Percentiles rank a stretch among this genome's conserved stretches.
phyloP scores from a whole-genome alignment of 306 rosid species.

The Cucurbita ficifolia region DNA sequence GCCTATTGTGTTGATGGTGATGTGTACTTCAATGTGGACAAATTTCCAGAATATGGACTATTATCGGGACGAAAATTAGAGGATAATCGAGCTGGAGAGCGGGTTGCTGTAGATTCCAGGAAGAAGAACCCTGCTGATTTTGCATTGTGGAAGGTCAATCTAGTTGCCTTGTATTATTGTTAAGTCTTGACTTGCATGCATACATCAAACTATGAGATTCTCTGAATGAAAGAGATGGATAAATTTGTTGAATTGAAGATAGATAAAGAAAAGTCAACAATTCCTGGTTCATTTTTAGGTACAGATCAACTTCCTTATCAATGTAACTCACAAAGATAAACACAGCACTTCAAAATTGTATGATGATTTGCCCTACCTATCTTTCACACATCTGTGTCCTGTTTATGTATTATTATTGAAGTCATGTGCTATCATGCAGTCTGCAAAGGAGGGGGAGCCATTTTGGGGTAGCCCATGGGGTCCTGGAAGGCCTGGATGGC shows the following conservation, averaged over 20 bases:
- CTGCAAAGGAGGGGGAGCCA: slow-evolving; percentile 90
- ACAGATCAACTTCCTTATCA: neutral
- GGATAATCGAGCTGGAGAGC: slow-evolving; percentile 95
- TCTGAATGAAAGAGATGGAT: neutral
- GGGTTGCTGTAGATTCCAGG: slow-evolving; percentile 84
- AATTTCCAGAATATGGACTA: slow-evolving; percentile 72
- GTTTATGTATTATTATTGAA: slow-evolving; percentile 10
- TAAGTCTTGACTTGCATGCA: neutral
- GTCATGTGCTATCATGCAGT: slow-evolving; percentile 31
- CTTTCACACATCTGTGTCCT: neutral
- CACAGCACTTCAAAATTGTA: neutral
- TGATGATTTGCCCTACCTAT: neutral
- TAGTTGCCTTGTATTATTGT: neutral
- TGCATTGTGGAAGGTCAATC: slow-evolving; percentile 86
- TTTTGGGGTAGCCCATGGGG: slow-evolving; percentile 99
- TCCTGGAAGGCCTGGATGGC: slow-evolving; percentile 99
- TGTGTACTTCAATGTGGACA: slow-evolving; percentile 68
- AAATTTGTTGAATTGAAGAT: neutral
- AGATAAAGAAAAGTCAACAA: neutral
- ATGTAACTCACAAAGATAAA: neutral
- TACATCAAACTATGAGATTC: slow-evolving; percentile 3
- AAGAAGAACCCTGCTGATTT: slow-evolving; percentile 94
- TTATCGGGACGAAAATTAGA: slow-evolving; percentile 71
- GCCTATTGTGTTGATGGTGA: slow-evolving; percentile 81
- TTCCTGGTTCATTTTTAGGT: neutral